Percentiles rank a stretch among this genome's conserved stretches.
phyloP scores from a whole-genome alignment of 495 filamentous ascomycete species.

The Aspergillus coremiiformis region DNA sequence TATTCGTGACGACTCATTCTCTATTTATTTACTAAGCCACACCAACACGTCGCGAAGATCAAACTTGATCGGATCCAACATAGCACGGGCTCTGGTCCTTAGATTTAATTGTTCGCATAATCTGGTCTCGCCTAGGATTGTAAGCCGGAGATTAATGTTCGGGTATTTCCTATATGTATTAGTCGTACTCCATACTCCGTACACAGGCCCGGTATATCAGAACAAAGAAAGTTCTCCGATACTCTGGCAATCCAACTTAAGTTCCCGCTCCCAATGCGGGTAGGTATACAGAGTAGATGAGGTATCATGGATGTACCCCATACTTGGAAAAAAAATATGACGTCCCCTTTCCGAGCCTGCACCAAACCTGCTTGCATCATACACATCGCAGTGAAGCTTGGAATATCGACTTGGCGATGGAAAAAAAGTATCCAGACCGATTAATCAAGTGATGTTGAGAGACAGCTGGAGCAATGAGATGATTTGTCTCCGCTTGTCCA shows the following conservation, averaged over 20 bases:
- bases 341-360: not conserved
- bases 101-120: not conserved
- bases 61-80: not conserved
- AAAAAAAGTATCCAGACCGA: not conserved
- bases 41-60: not conserved
- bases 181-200: no score
- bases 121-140: not conserved
- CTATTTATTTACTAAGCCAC: not conserved
- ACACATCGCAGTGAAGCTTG: not conserved
- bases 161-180: not conserved
- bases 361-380: not conserved
- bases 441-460: slow-evolving; percentile 3
- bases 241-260: not conserved
- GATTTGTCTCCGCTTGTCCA: slow-evolving; percentile 17
- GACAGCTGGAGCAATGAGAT: slow-evolving; percentile 1
- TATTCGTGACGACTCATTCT: not conserved
- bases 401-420: not conserved
- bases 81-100: not conserved
- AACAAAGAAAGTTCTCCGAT: not conserved
- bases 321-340: not conserved
- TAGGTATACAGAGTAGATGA: no score
- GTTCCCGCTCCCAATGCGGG: not conserved
- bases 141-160: not conserved
- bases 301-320: no score
- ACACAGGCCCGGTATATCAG: not conserved